Conservation (phyloP, 768 basidiomycete genomes). For the Cystofilobasidium macerans region DNA sequence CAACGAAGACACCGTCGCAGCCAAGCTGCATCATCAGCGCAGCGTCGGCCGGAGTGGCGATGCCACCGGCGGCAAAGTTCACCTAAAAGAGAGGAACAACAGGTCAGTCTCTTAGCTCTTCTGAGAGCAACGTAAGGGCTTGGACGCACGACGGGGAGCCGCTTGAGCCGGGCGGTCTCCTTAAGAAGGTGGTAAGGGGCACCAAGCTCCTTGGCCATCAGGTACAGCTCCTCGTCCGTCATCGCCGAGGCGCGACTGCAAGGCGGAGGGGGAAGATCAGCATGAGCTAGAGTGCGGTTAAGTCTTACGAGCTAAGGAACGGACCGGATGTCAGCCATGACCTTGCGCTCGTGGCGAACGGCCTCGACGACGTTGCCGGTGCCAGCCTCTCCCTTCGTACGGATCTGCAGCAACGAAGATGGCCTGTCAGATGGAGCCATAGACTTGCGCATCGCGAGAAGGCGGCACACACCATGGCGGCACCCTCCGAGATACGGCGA, state of each 20-base stretch:
- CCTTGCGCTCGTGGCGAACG: slow-evolving; percentile 77
- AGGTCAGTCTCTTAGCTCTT: neutral
- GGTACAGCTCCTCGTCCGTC: slow-evolving; percentile 90
- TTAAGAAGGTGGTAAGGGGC: slow-evolving; percentile 93
- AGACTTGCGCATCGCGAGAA: no score
- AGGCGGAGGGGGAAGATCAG: neutral
- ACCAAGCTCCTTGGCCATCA: slow-evolving; percentile 64
- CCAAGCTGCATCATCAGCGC: slow-evolving; percentile 97
- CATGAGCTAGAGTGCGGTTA: neutral
- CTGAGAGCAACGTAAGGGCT: neutral
- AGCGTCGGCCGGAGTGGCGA: slow-evolving; percentile 60
- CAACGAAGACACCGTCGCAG: slow-evolving; percentile 68
- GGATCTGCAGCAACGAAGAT: slow-evolving; percentile 52
- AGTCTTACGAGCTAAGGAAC: neutral
- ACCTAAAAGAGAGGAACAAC: neutral
- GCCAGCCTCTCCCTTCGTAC: slow-evolving; percentile 65
- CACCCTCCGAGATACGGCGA: slow-evolving; percentile 90
- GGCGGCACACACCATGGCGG: slow-evolving; percentile 44
- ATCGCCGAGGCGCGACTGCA: slow-evolving; percentile 53
- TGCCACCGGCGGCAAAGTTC: slow-evolving; percentile 90
- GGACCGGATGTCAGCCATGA: slow-evolving; percentile 66
- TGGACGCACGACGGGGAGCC: slow-evolving; percentile 62
- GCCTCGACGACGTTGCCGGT: slow-evolving; percentile 49
- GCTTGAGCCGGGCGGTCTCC: slow-evolving; percentile 85
- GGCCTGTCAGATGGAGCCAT: neutral